phyloP scores from a whole-genome alignment of 1,284 basidiomycete species.

The Takashimella tepidaria region DNA sequence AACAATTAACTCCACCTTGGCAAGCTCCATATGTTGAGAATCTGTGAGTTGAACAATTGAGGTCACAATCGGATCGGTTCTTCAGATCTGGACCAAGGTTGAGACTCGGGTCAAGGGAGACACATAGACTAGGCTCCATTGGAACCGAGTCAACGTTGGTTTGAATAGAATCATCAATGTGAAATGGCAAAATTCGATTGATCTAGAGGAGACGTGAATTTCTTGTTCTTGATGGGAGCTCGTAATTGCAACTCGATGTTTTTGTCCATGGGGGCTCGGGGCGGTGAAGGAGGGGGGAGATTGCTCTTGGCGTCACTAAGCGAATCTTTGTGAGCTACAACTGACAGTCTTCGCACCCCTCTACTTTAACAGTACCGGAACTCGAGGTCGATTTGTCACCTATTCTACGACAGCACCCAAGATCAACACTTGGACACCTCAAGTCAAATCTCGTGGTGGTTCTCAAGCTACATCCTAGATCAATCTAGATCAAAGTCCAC shows the following conservation, averaged over 20 bases:
- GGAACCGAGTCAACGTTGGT: too few relatives aligned
- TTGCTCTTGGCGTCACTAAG: not conserved
- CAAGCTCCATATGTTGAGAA: slow-evolving; percentile 47
- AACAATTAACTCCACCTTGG: slow-evolving; percentile 69
- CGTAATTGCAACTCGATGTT: too few relatives aligned
- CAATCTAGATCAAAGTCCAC: too few relatives aligned
- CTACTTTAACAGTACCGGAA: slow-evolving; percentile 72
- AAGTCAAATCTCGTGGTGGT: slow-evolving; percentile 53
- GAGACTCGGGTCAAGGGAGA: not conserved
- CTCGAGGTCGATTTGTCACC: slow-evolving; percentile 75
- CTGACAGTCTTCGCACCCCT: not conserved
- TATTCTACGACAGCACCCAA: slow-evolving; percentile 84
- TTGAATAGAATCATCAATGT: too few relatives aligned
- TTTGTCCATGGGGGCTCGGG: not conserved
- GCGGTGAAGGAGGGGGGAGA: not conserved
- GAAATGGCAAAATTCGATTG: too few relatives aligned
- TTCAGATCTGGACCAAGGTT: not conserved
- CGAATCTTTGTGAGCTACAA: not conserved
- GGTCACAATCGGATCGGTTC: too few relatives aligned
- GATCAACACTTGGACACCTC: slow-evolving; percentile 76
- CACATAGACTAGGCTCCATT: too few relatives aligned
- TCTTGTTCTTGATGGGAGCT: too few relatives aligned
- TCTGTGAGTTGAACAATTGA: slow-evolving; percentile 54
- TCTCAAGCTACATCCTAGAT: too few relatives aligned
- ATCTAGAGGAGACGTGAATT: too few relatives aligned